phyloP scores from a whole-genome alignment of 2,329 filamentous ascomycete genomes.

The Paradendryphiella salina region DNA sequence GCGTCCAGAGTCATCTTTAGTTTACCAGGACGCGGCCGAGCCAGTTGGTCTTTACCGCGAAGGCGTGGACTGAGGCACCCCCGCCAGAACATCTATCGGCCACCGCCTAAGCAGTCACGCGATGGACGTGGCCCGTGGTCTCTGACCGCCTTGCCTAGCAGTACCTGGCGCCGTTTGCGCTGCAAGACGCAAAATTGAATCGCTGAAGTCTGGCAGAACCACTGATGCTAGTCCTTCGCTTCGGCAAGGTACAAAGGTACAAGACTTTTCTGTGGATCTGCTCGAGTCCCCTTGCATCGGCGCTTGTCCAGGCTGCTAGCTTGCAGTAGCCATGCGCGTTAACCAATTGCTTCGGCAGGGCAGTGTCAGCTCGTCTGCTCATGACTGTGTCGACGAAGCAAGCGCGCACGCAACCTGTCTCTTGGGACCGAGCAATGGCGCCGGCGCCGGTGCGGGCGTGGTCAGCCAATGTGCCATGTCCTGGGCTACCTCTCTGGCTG shows the following conservation, averaged over 20 bases:
- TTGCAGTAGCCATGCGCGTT: conserved; percentile 28
- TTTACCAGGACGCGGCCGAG: conserved; percentile 16
- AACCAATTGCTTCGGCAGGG: conserved; percentile 31
- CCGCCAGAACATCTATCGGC: background rate
- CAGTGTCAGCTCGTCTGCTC: conserved; percentile 25
- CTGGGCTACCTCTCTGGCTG: conserved; percentile 1
- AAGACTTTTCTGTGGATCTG: conserved; percentile 38
- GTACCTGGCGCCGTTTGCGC: background rate
- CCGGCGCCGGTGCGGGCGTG: conserved; percentile 4
- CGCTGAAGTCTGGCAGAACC: background rate
- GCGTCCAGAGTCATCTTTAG: conserved; percentile 8
- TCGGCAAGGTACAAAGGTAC: conserved; percentile 48
- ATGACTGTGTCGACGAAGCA: conserved; percentile 17
- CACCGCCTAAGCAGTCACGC: background rate
- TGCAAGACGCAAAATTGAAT: background rate
- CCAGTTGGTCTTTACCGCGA: conserved; percentile 8
- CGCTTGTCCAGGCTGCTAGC: conserved; percentile 35
- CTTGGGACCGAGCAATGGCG: conserved; percentile 13
- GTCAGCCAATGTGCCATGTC: conserved; percentile 16
- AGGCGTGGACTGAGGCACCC: background rate
- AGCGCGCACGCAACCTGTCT: conserved; percentile 12
- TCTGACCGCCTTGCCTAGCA: background rate
- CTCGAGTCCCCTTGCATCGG: conserved; percentile 45
- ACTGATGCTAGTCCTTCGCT: conserved; percentile 43
- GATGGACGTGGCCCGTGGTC: background rate